Conservation (phyloP, 1,284 basidiomycete species). For the Peniophora sp. region DNA sequence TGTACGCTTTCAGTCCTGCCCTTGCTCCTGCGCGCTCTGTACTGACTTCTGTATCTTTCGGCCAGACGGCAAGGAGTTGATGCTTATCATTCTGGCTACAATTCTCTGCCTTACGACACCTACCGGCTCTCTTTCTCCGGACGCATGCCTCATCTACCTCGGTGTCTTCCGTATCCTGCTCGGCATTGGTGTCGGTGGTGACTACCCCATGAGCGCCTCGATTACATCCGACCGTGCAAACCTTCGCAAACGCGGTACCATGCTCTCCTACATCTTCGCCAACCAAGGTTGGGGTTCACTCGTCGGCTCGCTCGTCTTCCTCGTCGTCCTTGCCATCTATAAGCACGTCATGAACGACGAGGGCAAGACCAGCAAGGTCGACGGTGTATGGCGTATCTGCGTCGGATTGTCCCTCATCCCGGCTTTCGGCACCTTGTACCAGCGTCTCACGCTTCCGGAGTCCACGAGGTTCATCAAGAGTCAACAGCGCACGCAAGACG, state of each 20-base stretch:
- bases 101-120: constrained; percentile 48
- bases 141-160: constrained; percentile 49
- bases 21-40: neutral
- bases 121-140: constrained; percentile 37
- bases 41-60: neutral
- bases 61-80: constrained; percentile 68
- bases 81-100: constrained; percentile 69
- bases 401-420: constrained; percentile 48
- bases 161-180: constrained; percentile 63
- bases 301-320: constrained; percentile 54
- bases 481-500: constrained; percentile 23
- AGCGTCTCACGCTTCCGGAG: constrained; percentile 69
- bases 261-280: constrained; percentile 70
- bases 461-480: constrained; percentile 48
- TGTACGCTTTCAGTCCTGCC: constrained; percentile 30
- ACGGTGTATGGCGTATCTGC: constrained; percentile 52
- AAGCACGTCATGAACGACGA: constrained; percentile 53
- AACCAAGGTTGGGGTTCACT: constrained; percentile 75
- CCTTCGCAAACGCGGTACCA: constrained; percentile 62
- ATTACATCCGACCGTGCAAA: constrained; percentile 64
- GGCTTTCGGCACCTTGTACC: constrained; percentile 56
- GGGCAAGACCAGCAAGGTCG: constrained; percentile 52
- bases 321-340: constrained; percentile 67
- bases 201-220: constrained; percentile 77
- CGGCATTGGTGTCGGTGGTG: constrained; percentile 73